Evolutionary conservation across 106 monocot species (phyloP).

Genomic region (Dendrobium nobile): DNA sequence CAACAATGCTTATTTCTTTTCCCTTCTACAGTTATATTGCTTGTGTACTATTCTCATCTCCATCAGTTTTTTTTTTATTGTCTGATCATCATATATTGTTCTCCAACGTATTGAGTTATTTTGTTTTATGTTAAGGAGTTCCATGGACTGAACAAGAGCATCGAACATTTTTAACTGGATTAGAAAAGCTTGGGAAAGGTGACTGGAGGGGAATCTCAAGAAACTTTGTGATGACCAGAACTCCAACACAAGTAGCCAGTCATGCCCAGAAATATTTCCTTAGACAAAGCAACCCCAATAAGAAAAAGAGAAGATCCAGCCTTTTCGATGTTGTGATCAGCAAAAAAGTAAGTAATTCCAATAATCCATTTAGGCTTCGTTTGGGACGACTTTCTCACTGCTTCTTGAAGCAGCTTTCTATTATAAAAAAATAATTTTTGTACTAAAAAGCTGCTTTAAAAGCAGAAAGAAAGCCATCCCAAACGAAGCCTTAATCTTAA

Average conservation of each 20-base stretch:
- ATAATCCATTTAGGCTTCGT: background rate
- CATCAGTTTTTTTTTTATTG: background rate
- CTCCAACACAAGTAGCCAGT: slow-evolving; percentile 42
- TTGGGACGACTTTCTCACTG: too few species aligned
- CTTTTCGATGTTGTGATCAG: slow-evolving; percentile 36
- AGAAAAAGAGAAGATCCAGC: slow-evolving; percentile 41
- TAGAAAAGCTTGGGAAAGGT: slow-evolving; percentile 37
- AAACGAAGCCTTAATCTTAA: background rate
- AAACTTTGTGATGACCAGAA: slow-evolving; percentile 36
- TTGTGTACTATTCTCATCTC: too few species aligned
- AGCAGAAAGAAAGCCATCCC: too few species aligned
- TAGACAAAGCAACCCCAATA: slow-evolving; percentile 29
- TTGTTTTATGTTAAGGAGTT: slow-evolving; percentile 14
- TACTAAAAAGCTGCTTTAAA: too few species aligned
- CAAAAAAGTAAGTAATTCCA: slow-evolving; percentile 15
- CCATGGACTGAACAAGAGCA: slow-evolving; percentile 50
- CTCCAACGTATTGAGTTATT: background rate
- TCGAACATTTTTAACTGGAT: slow-evolving; percentile 33
- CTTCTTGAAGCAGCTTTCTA: too few species aligned
- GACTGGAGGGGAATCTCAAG: slow-evolving; percentile 44
- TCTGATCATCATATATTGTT: background rate
- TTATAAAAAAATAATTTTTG: too few species aligned
- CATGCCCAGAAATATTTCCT: slow-evolving; percentile 50
- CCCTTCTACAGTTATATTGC: too few species aligned
- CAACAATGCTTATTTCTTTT: too few species aligned